These are phyloP conservation scores for Aegilops bicornis DNA, from an alignment of 176 grass and related monocot species.

Conservation along the genomic window DNA sequence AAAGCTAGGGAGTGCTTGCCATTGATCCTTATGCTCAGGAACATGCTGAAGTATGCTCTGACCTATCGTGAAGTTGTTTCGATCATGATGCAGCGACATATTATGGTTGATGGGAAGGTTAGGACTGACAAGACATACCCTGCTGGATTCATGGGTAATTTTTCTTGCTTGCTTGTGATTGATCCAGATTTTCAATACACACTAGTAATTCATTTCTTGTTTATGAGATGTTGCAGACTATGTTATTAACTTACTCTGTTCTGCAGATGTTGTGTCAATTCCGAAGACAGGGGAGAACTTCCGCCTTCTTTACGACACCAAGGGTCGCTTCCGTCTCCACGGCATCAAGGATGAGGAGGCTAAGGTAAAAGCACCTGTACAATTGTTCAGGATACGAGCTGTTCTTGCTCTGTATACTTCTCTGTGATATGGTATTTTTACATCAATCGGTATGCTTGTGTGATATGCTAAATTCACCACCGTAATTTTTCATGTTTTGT, in stretches of 20 bases:
- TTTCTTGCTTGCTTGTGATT: neutral
- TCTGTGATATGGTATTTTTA: neutral
- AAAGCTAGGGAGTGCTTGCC: conserved; percentile 1
- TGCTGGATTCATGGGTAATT: neutral
- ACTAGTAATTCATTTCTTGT: neutral
- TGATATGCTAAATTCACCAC: neutral
- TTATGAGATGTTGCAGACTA: neutral
- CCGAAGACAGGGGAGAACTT: conserved; percentile 62
- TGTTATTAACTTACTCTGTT: neutral
- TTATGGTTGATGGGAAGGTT: conserved; percentile 1
- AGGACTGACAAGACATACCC: conserved; percentile 15
- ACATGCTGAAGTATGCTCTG: conserved; percentile 9
- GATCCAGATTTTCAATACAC: neutral
- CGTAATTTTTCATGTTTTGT: neutral
- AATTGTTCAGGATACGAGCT: neutral
- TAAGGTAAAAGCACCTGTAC: conserved; percentile 25
- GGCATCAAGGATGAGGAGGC: conserved; percentile 49
- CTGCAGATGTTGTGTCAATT: conserved; percentile 54
- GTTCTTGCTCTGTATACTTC: neutral
- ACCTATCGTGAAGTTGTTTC: neutral
- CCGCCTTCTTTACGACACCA: conserved; percentile 60
- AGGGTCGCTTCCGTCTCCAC: conserved; percentile 57
- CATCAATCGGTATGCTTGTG: neutral
- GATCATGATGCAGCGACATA: neutral
- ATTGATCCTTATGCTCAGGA: neutral